These are phyloP conservation scores for Camelina laxa DNA, from an alignment of 345 rosid genomes.

Conservation along the genomic window DNA sequence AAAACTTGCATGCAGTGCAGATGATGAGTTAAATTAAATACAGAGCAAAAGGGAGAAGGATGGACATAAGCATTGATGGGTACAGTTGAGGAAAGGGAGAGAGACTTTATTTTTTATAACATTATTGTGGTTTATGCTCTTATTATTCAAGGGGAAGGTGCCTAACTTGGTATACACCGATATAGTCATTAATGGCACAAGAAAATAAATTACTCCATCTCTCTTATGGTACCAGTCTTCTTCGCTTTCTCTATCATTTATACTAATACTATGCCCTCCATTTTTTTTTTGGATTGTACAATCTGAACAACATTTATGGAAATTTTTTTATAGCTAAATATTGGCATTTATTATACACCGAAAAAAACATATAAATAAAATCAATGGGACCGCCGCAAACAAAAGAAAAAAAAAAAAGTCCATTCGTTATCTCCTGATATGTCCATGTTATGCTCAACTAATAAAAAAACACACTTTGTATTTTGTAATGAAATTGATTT, in stretches of 20 bases:
- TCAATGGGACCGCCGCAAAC: conserved; percentile 21
- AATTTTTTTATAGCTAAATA: not conserved
- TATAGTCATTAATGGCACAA: conserved; percentile 38
- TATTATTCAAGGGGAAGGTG: conserved; percentile 30
- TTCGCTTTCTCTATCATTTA: conserved; percentile 8
- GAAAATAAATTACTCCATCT: not conserved
- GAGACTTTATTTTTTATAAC: conserved; percentile 5
- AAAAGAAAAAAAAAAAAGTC: not conserved
- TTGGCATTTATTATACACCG: conserved; percentile 24
- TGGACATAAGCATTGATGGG: conserved; percentile 42
- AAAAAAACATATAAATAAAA: not conserved
- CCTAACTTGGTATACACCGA: conserved; percentile 37
- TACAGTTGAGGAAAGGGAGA: conserved; percentile 40
- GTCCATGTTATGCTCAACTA: no score
- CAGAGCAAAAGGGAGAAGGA: conserved; percentile 32
- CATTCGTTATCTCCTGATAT: conserved; percentile 2
- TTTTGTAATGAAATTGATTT: not conserved
- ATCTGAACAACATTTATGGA: conserved; percentile 13
- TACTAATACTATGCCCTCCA: not conserved
- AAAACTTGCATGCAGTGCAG: conserved; percentile 41
- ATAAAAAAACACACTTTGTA: no score
- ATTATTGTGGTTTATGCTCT: not conserved
- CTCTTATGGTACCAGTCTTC: not conserved
- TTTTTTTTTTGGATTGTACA: not conserved
- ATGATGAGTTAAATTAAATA: conserved; percentile 10